A percentile compares a stretch with the other conserved stretches of the same genome.
Evolutionary conservation across 768 basidiomycete genomes (phyloP).

Genomic region (Amyloporia xantha): DNA sequence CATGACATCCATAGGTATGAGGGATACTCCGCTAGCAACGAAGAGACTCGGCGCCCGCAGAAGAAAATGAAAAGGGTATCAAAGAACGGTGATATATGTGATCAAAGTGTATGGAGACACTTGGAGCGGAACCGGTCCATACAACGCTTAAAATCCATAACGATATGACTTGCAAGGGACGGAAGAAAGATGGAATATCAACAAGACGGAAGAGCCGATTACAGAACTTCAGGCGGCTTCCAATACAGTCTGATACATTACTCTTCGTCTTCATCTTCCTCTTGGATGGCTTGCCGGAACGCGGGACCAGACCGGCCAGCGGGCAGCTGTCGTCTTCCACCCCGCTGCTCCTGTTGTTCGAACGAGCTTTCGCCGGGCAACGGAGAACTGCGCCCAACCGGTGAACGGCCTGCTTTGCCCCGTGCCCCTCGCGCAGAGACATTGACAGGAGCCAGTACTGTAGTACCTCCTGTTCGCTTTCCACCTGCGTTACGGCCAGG

Average conservation of each 20-base stretch:
- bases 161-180: background rate
- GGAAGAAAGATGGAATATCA: background rate
- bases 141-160: constrained; percentile 5
- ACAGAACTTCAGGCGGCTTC: background rate
- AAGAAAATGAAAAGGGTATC: background rate
- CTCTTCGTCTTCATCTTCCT: constrained; percentile 84
- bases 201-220: background rate
- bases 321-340: constrained; percentile 65
- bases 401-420: constrained; percentile 38
- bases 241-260: constrained; percentile 27
- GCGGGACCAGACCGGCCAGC: constrained; percentile 62
- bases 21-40: no score
- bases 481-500: constrained; percentile 5
- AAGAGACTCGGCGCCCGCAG: no score
- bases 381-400: constrained; percentile 54
- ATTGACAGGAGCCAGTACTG: constrained; percentile 9
- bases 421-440: constrained; percentile 7
- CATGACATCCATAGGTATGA: no score
- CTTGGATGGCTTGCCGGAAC: constrained; percentile 68
- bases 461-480: constrained; percentile 13
- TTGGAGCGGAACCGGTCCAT: background rate
- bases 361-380: constrained; percentile 45
- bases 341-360: constrained; percentile 42
- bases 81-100: background rate
- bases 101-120: background rate